Conservation (phyloP, 2,329 filamentous ascomycete genomes). For the Biscogniauxia mediterranea region DNA sequence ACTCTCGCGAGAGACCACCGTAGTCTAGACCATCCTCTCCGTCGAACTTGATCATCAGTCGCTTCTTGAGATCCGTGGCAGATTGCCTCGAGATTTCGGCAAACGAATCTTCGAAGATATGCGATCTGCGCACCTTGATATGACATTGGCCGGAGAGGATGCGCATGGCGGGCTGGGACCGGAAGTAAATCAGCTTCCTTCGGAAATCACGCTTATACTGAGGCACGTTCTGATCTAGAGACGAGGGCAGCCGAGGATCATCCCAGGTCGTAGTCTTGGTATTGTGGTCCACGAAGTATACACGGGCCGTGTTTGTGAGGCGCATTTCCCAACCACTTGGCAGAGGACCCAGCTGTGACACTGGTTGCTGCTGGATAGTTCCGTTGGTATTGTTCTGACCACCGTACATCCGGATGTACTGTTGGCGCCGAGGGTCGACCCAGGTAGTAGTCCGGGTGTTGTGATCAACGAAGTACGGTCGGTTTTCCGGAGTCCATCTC, state of each 20-base stretch:
- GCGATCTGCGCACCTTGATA: constrained; percentile 92
- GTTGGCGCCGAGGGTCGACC: constrained; percentile 95
- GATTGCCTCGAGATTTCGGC: constrained; percentile 97
- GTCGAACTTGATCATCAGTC: constrained; percentile 99
- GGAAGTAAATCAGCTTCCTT: constrained; percentile 98
- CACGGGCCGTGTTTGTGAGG: constrained; percentile 92
- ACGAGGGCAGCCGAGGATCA: constrained; percentile 90
- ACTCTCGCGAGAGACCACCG: constrained; percentile 94
- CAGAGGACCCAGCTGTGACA: constrained; percentile 90
- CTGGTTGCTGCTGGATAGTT: constrained; percentile 93
- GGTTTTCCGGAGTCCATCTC: constrained; percentile 88
- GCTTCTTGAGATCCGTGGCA: constrained; percentile 93
- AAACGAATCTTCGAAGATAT: constrained; percentile 99
- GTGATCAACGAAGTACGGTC: constrained; percentile 96
- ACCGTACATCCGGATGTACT: constrained; percentile 96
- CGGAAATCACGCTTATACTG: constrained; percentile 99
- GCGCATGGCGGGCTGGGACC: constrained; percentile 92
- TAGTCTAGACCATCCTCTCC: constrained; percentile 98
- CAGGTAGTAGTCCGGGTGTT: constrained; percentile 97
- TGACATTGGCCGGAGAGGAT: constrained; percentile 97
- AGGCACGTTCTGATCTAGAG: constrained; percentile 94
- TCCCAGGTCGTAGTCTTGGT: constrained; percentile 99
- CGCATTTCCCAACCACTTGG: constrained; percentile 99
- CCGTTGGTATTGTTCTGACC: constrained; percentile 83
- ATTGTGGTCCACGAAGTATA: constrained; percentile 99